Evolutionary conservation across 805 yeast species (phyloP).

Genomic region (Ogataea kodamae): DNA sequence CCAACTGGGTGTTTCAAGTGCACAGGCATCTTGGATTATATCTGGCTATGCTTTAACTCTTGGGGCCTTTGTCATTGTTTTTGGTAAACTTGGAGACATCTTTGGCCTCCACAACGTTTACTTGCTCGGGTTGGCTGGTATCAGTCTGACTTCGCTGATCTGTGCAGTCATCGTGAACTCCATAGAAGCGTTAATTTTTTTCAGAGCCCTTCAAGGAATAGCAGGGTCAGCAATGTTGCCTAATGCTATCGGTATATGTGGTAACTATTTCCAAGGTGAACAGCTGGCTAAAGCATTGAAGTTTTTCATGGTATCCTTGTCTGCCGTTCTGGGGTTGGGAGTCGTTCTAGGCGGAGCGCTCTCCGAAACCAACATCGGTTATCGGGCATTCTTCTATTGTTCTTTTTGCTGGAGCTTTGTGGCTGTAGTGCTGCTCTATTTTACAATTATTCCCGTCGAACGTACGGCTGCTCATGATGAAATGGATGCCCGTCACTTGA

Average conservation of each 20-base stretch:
- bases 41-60: slow-evolving; percentile 43
- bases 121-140: slow-evolving; percentile 17
- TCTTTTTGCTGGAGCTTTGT: slow-evolving; percentile 31
- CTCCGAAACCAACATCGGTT: slow-evolving; percentile 35
- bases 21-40: slow-evolving; percentile 39
- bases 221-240: slow-evolving; percentile 42
- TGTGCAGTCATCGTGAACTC: slow-evolving; percentile 36
- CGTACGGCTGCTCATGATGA: slow-evolving; percentile 26
- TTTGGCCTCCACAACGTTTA: slow-evolving; percentile 38
- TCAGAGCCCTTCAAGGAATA: slow-evolving; percentile 45
- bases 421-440: slow-evolving; percentile 18
- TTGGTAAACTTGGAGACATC: slow-evolving; percentile 42
- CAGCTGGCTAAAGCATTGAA: slow-evolving; percentile 15
- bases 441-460: slow-evolving; percentile 29
- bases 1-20: slow-evolving; percentile 35
- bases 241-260: slow-evolving; percentile 20
- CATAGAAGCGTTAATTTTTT: slow-evolving; percentile 36
- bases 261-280: slow-evolving; percentile 22
- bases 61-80: slow-evolving; percentile 41
- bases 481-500: slow-evolving; percentile 12
- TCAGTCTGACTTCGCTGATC: slow-evolving; percentile 29
- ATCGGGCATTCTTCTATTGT: slow-evolving; percentile 37
- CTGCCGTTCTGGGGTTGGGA: slow-evolving; percentile 37
- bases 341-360: slow-evolving; percentile 44
- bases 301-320: slow-evolving; percentile 22